Conservation (phyloP, 257 asterid genomes). For the Solanum virginianum region DNA sequence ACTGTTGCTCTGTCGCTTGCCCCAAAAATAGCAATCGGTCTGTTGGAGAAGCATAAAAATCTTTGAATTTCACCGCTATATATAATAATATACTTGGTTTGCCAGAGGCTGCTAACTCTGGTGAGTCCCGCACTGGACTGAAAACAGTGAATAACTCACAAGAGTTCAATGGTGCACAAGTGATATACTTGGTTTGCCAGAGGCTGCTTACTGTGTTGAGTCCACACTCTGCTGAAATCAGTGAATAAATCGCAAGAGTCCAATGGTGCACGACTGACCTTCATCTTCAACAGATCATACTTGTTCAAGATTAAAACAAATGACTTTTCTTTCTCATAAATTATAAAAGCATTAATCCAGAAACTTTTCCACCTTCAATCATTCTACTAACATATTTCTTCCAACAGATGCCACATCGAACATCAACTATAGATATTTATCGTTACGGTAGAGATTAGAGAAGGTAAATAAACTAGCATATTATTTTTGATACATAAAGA, state of each 20-base stretch:
- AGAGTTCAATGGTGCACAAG: too few species aligned
- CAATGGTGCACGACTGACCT: neutral
- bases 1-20: neutral
- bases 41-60: neutral
- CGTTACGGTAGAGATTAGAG: too few species aligned
- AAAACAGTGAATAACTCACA: too few species aligned
- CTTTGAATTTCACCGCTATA: slow-evolving; percentile 1
- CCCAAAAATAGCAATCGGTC: neutral
- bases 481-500: too few species aligned
- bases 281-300: slow-evolving; percentile 9
- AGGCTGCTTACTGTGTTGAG: neutral
- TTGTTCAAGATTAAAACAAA: slow-evolving; percentile 15
- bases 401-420: too few species aligned
- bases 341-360: too few species aligned
- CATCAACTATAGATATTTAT: too few species aligned
- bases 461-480: too few species aligned
- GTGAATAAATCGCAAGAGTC: neutral
- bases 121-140: neutral
- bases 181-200: neutral
- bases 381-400: too few species aligned
- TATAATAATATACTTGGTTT: neutral
- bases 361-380: too few species aligned
- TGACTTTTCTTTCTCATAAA: neutral
- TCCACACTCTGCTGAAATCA: neutral
- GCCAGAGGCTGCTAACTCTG: neutral